phyloP scores from a whole-genome alignment of 2,329 filamentous ascomycete species.

The Celoporthe dispersa region DNA sequence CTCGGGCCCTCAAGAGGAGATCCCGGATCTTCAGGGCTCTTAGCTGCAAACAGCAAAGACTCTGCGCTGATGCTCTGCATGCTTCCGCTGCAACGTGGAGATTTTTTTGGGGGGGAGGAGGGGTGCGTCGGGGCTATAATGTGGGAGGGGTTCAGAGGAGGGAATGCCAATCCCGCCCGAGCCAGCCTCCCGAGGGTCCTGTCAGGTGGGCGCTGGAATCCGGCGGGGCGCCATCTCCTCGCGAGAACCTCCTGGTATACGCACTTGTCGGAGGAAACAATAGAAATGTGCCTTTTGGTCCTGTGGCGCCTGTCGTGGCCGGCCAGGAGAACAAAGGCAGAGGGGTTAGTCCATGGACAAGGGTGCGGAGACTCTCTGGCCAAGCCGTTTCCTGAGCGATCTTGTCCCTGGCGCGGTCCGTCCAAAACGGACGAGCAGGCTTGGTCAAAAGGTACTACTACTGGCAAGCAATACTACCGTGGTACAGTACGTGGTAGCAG shows the following conservation, averaged over 20 bases:
- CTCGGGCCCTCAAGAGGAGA: neutral
- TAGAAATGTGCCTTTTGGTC: too few species aligned
- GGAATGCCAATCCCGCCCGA: neutral
- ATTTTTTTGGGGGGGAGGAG: neutral
- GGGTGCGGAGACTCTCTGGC: too few species aligned
- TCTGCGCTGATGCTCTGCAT: neutral
- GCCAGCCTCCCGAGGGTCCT: neutral
- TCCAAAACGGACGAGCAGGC: neutral
- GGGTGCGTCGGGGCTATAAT: neutral
- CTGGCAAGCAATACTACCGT: too few species aligned
- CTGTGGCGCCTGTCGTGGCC: too few species aligned
- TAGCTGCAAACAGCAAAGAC: neutral
- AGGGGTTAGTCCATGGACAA: neutral
- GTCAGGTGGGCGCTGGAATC: neutral
- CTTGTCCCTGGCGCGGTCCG: neutral
- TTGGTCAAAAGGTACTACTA: too few species aligned
- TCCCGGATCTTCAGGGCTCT: conserved; percentile 6
- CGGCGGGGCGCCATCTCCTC: too few species aligned
- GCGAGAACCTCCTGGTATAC: too few species aligned
- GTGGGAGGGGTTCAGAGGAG: neutral
- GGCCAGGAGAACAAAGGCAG: neutral
- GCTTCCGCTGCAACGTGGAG: neutral
- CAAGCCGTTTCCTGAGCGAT: neutral
- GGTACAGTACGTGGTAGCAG: neutral
- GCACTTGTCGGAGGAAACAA: too few species aligned